Evolutionary conservation across 352 stramenopile species (phyloP), one percentile per base, ranked within the genome.

Genomic region (Globisporangium cystogenes): DNA sequence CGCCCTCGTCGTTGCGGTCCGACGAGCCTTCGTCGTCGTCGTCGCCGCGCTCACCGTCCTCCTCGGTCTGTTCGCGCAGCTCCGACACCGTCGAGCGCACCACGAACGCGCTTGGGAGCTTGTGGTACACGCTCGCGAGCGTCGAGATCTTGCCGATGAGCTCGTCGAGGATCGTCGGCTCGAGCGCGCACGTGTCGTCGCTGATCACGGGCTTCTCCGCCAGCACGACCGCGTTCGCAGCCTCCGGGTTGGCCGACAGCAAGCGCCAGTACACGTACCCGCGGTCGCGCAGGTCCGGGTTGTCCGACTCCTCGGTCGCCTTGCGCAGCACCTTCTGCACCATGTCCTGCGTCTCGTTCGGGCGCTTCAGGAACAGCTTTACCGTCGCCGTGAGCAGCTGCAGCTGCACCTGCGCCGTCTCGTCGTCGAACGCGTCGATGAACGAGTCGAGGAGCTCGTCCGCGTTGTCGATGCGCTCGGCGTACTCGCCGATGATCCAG

Each of bases 401-500:
- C 21, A 99, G 76, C 71, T 99, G 97, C 20, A 99, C 97, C 31
- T 97, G 76, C 12, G 86, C 72, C 18, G 87, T 97, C 72, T 99
- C 97, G 47, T 99, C 97, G 53, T 98, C 90, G 64, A 99, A 99
- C 4, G 92, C 90, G 50, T 99, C 97, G 33, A 99, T 86, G 74
- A 99, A 99, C 48, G 91, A 97, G 61, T 99, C 96, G 11, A 99
- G 69, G 20, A 99, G 76, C 67, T 99, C 97, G 69, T 99, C 97
- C 0, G 97, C 97, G 68, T 99, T 99, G 65, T 99, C 97, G 57
- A 99, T 99, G 52, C 96, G 95, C 68, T 99, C 97, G 4, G 97
- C 96, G 67, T 99, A 99, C 79, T 99, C 97, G 33, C 97, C 97
- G 64, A 99, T 98, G 67, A 99, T 99, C 97, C 97, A 99, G 66